Percentiles rank a stretch among this genome's conserved stretches.
phyloP scores from a whole-genome alignment of 345 rosid species.

The Lepidium africanum region DNA sequence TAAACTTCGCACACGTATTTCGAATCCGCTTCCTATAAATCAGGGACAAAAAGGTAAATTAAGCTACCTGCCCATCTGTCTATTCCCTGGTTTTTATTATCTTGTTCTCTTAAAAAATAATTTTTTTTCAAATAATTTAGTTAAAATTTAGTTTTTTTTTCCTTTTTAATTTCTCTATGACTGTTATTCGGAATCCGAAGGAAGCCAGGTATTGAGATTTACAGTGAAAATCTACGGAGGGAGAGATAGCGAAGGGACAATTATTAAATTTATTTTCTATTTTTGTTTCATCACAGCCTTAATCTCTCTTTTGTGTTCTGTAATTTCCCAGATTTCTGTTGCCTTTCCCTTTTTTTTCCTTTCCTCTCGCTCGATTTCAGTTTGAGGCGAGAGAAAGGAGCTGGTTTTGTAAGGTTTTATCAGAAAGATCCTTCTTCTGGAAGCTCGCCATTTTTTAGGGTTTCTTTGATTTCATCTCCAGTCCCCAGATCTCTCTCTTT shows the following conservation, averaged over 20 bases:
- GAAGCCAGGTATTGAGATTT: neutral
- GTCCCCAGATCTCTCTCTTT: conserved; percentile 19
- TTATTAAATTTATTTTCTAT: neutral
- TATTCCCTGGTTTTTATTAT: neutral
- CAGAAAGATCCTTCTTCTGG: conserved; percentile 4
- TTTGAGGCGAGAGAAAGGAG: neutral
- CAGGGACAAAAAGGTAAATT: conserved; percentile 8
- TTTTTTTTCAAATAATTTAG: neutral
- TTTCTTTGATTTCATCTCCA: conserved; percentile 2
- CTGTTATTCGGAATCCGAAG: conserved; percentile 14
- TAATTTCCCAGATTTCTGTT: conserved; percentile 15
- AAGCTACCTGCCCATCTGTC: conserved; percentile 16
- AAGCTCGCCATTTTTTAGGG: conserved; percentile 10
- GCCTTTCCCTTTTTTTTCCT: neutral
- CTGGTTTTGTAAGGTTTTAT: conserved; percentile 33
- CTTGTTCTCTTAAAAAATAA: neutral
- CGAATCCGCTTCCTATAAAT: neutral
- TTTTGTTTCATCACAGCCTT: conserved; percentile 24
- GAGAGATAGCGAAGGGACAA: neutral
- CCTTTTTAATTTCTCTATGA: neutral
- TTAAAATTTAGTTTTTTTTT: neutral
- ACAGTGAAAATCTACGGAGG: conserved; percentile 14
- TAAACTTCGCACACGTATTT: neutral
- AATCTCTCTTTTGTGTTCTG: conserved; percentile 1
- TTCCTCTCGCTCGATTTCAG: conserved; percentile 11